Conservation (phyloP, 768 basidiomycete species). For the Boletus reticulatus region DNA sequence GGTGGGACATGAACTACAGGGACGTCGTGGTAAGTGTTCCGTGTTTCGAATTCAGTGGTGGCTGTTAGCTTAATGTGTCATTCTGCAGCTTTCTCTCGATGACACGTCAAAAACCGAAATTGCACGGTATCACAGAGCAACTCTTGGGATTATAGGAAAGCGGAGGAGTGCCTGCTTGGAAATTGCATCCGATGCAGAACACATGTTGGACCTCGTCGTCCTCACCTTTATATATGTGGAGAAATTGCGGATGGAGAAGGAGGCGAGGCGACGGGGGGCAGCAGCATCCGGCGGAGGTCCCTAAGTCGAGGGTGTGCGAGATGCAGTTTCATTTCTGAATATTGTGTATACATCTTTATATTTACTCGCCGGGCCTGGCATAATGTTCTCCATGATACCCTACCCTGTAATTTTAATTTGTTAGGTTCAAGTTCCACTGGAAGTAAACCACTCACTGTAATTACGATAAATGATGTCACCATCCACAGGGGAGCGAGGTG, state of each 20-base stretch:
- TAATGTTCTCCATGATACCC: too few relatives aligned
- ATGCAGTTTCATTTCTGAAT: too few relatives aligned
- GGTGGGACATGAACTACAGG: conserved; percentile 25
- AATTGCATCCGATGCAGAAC: conserved; percentile 18
- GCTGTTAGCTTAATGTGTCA: neutral
- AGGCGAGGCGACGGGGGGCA: conserved; percentile 1
- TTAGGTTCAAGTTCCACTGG: too few relatives aligned
- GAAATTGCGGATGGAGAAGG: conserved; percentile 28
- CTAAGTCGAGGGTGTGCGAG: neutral
- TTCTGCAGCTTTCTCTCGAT: conserved; percentile 17
- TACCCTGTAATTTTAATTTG: too few relatives aligned
- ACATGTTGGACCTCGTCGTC: conserved; percentile 26
- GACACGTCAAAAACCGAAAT: conserved; percentile 15
- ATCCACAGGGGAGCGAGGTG: too few relatives aligned
- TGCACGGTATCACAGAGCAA: conserved; percentile 22
- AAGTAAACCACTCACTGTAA: too few relatives aligned
- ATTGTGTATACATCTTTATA: too few relatives aligned
- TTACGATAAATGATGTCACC: too few relatives aligned
- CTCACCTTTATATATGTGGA: conserved; percentile 32
- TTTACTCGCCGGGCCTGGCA: too few relatives aligned
- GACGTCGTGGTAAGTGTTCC: conserved; percentile 11
- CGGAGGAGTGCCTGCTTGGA: conserved; percentile 21
- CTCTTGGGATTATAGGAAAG: conserved; percentile 25
- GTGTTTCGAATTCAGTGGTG: neutral
- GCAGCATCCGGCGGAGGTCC: conserved; percentile 16